phyloP scores from a whole-genome alignment of 2,329 filamentous ascomycete genomes.

The Aspergillus sp. region DNA sequence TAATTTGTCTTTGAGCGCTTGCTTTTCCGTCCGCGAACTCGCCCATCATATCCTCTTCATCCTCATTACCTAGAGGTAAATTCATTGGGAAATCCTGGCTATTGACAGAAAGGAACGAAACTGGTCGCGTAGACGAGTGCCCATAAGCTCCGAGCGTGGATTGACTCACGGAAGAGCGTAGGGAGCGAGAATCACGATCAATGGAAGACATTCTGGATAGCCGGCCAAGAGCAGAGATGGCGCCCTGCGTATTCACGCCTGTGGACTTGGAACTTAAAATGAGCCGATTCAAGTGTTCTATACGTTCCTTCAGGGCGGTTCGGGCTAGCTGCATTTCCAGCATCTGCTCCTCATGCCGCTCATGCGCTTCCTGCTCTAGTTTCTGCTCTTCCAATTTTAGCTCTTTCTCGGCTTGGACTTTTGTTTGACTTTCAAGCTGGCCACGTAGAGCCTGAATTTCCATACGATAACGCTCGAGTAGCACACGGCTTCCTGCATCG shows the following conservation, averaged over 20 bases:
- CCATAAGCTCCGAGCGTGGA: slow-evolving; percentile 52
- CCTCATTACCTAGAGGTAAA: slow-evolving; percentile 40
- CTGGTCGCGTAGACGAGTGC: slow-evolving; percentile 61
- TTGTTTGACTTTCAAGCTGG: slow-evolving; percentile 81
- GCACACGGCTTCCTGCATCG: slow-evolving; percentile 79
- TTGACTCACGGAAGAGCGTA: slow-evolving; percentile 69
- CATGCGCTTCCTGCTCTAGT: slow-evolving; percentile 75
- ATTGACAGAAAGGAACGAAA: slow-evolving; percentile 65
- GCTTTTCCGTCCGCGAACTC: slow-evolving; percentile 87
- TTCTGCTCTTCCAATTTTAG: slow-evolving; percentile 68
- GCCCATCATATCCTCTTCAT: slow-evolving; percentile 69
- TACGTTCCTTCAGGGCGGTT: slow-evolving; percentile 93
- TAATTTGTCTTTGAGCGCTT: slow-evolving; percentile 78
- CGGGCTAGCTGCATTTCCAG: slow-evolving; percentile 96
- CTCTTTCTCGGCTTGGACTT: slow-evolving; percentile 62
- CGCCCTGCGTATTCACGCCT: slow-evolving; percentile 80
- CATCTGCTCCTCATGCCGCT: slow-evolving; percentile 94
- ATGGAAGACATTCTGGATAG: slow-evolving; percentile 60
- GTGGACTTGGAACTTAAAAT: slow-evolving; percentile 95
- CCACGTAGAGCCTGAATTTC: slow-evolving; percentile 81
- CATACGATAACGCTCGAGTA: slow-evolving; percentile 89
- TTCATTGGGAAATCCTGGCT: slow-evolving; percentile 35
- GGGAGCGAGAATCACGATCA: slow-evolving; percentile 51
- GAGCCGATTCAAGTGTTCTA: slow-evolving; percentile 91
- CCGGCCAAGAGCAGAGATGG: slow-evolving; percentile 66